Base-by-base conservation (phyloP, 305 asterid species). In the Fraxinus albicans region DNA sequence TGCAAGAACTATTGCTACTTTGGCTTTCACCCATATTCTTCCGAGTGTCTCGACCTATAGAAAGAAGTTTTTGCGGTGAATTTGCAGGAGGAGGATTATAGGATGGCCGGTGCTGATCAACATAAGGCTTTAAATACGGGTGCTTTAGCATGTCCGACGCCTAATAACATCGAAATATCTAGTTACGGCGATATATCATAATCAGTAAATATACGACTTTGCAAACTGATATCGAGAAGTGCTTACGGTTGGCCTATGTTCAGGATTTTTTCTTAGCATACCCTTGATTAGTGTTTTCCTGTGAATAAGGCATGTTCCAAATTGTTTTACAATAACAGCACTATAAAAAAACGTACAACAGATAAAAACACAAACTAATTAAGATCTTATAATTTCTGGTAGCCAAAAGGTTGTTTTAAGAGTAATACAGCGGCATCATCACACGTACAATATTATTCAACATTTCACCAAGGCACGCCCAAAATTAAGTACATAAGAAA, bases 211-310 rank as follows among this genome's bases (percentile, higher is more conserved):
- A 4, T 35, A 35, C 27, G 4, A 72, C 31, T 55, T 19, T 67
- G 74, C 74, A 78, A 76, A 80, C 77, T 50, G 63, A 81, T 76
- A 79, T 84, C 15, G 33, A 42, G 40, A 70, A 79, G 82, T 86
- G 88, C 94, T 92, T 93, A 95, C 99, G 76, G 88, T 95, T 77
- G 97, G 92, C 65, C 98, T 94, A 83, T 95, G 97, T 86, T 97
- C 99, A 0, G 99, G 99, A 87, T 92, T 97, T 89, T 96, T 97
- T 82, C 99, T 88, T 75, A 97, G 95, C 99, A 97, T 97, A 87
- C 97, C 92, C 90, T 92, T 95, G 93, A 97, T 94, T 38, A 97
- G 89, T 10, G 92, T 69, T 91, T 96, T 96, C 94, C 98, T 95
- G 95, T 81, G 31, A 67, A 78, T 27, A 29, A 67, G 35, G 15